Evolutionary conservation across 2,329 filamentous ascomycete species (phyloP).

Genomic region (Neofusicoccum laricinum): DNA sequence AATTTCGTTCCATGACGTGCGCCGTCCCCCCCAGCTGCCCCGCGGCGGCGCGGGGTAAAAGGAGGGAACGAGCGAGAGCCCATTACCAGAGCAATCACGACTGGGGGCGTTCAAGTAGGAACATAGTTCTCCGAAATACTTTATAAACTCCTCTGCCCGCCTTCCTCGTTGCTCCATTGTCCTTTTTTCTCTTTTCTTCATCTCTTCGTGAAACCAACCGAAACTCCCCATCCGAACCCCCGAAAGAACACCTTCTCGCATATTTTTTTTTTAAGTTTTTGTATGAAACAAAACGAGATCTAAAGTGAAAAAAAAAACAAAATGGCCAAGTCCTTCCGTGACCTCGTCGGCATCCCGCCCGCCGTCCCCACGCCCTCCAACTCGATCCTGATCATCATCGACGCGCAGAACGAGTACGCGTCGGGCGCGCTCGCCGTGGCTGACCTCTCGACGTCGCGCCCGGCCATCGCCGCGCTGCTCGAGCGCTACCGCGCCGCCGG

Average conservation of each 20-base stretch:
- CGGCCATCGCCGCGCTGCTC: constrained; percentile 56
- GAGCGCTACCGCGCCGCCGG: constrained; percentile 57
- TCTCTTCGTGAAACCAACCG: too few relatives aligned
- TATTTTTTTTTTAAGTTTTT: too few relatives aligned
- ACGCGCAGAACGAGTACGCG: constrained; percentile 69
- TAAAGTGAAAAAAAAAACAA: background rate
- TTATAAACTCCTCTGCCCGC: background rate
- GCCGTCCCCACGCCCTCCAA: constrained; percentile 57
- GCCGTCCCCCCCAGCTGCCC: background rate
- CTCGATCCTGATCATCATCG: constrained; percentile 64
- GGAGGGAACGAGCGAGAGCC: background rate
- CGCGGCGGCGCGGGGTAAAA: constrained; percentile 1
- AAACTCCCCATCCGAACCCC: too few relatives aligned
- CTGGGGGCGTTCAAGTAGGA: background rate
- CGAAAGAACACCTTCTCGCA: too few relatives aligned
- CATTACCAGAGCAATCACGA: too few relatives aligned
- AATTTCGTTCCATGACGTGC: background rate
- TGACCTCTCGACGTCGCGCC: constrained; percentile 53
- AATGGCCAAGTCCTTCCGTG: constrained; percentile 43
- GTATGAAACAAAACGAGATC: background rate
- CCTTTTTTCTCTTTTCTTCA: too few relatives aligned
- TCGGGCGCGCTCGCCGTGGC: constrained; percentile 56
- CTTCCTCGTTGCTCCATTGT: too few relatives aligned
- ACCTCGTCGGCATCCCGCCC: constrained; percentile 52
- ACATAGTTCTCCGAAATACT: background rate